Evolutionary conservation across 2,329 filamentous ascomycete genomes (phyloP).

Genomic region (Hypoxylon sp.): DNA sequence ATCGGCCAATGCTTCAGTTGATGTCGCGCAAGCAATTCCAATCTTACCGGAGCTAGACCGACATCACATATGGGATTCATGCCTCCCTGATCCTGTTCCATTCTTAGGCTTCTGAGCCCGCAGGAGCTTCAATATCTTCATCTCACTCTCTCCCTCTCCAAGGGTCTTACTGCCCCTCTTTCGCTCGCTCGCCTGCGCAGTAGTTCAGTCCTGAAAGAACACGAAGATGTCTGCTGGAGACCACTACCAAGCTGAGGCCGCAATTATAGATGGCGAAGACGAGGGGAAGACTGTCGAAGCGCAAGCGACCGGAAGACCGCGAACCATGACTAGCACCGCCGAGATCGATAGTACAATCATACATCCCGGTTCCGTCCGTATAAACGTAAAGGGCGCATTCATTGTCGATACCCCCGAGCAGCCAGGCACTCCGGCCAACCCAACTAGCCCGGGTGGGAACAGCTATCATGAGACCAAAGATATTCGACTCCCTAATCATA

Average conservation of each 20-base stretch:
- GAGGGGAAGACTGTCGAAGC: conserved; percentile 24
- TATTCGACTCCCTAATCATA: conserved; percentile 96
- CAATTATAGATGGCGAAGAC: conserved; percentile 37
- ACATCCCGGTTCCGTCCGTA: conserved; percentile 81
- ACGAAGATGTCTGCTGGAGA: conserved; percentile 34
- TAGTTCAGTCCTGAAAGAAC: background rate
- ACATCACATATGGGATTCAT: conserved; percentile 33
- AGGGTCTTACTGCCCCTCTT: conserved; percentile 5
- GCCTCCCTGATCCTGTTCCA: conserved; percentile 37
- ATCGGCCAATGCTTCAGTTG: conserved; percentile 26
- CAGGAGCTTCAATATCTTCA: conserved; percentile 32
- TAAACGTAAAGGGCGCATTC: conserved; percentile 96
- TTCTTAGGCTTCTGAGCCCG: conserved; percentile 36
- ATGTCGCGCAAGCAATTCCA: background rate
- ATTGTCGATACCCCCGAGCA: conserved; percentile 87
- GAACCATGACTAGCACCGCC: conserved; percentile 63
- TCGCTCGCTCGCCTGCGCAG: background rate
- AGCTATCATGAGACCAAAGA: conserved; percentile 81
- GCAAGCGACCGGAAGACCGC: conserved; percentile 46
- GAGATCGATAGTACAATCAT: conserved; percentile 72
- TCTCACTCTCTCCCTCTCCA: conserved; percentile 2
- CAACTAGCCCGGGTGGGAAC: conserved; percentile 52
- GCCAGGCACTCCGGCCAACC: conserved; percentile 63
- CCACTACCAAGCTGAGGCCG: conserved; percentile 42
- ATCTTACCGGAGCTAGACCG: conserved; percentile 5